Percentiles rank a stretch among this genome's conserved stretches.
Evolutionary conservation across 2,329 filamentous ascomycete genomes (phyloP).

Genomic region (Claviceps digitariae): DNA sequence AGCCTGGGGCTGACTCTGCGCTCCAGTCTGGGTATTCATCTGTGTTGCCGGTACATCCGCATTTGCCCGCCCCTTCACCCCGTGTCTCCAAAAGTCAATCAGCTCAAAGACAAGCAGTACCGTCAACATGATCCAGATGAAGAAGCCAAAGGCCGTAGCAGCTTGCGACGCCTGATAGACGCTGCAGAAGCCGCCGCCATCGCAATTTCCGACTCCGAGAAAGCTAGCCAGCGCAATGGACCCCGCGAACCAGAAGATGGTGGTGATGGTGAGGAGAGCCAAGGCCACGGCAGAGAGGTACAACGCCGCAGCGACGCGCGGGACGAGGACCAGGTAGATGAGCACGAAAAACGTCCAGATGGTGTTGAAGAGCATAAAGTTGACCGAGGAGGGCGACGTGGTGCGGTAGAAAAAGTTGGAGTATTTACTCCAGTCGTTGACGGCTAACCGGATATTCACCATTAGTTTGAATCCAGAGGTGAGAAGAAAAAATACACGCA

Average conservation of each 20-base stretch:
- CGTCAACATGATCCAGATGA: conserved; percentile 43
- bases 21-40: conserved; percentile 7
- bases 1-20: conserved; percentile 6
- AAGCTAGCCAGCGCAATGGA: conserved; percentile 63
- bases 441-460: conserved; percentile 4
- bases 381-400: conserved; percentile 47
- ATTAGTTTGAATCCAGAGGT: not conserved
- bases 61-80: conserved; percentile 13
- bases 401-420: conserved; percentile 11
- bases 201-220: conserved; percentile 41
- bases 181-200: conserved; percentile 39
- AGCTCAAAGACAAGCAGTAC: conserved; percentile 33
- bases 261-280: conserved; percentile 55
- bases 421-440: conserved; percentile 2
- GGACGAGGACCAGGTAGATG: conserved; percentile 55
- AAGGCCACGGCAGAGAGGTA: conserved; percentile 55
- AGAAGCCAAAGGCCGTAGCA: conserved; percentile 51
- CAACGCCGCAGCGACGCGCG: conserved; percentile 44
- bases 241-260: conserved; percentile 83
- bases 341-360: conserved; percentile 65
- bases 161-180: conserved; percentile 40
- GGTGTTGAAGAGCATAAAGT: conserved; percentile 68
- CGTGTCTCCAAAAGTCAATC: conserved; percentile 24
- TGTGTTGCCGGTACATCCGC: conserved; percentile 13
- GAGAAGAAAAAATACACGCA: not conserved